Base-by-base conservation (phyloP, 2,329 filamentous ascomycete species). In the Emmonsiellopsis sp. region DNA sequence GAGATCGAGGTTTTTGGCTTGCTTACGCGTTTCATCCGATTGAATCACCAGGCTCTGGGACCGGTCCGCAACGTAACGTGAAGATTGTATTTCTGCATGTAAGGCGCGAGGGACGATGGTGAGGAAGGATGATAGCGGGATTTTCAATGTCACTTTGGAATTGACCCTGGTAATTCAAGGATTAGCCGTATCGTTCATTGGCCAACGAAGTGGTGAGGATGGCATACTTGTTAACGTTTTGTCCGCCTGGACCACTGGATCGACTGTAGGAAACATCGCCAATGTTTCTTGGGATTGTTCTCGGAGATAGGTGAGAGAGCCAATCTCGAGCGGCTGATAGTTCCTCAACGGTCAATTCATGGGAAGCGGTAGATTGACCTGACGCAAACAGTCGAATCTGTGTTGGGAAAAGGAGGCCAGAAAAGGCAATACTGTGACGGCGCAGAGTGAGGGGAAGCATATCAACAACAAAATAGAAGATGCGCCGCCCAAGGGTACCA, bases 201-300 rank as follows among this genome's bases (percentile, higher is more conserved):
- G 42, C 3, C 3, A 7, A 26, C 7, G 7, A 37, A 32, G n/a
- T 16, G 10, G 16, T 3, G 26, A 48, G 57, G 54, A 54, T 50
- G 51, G 63, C 73, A 59, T 68, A 85, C 82, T 85, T 85, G 69
- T 85, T 85, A 54, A 85, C 82, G 70, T 85, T 85, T 66, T 85
- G 82, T 9, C 82, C 82, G 50, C 82, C 82, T 15, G 82, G 82
- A 3, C 82, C 82, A 51, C 81, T 82, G 2, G 82, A 83, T 54
- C 82, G 75, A 63, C 80, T 83, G 65, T 83, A 85, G 48, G 75
- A 80, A 58, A 85, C 64, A 56, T 82, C 76, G 61, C 79, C 76
- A 54, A 84, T 73, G 58, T 71, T 72, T 53, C 73, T 75, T 30
- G 82, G 79, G 53, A 84, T 78, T 11, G 77, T 75, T 11, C 78